Base-by-base conservation (phyloP, 331 rosid species). In the Spiraea crenata region DNA sequence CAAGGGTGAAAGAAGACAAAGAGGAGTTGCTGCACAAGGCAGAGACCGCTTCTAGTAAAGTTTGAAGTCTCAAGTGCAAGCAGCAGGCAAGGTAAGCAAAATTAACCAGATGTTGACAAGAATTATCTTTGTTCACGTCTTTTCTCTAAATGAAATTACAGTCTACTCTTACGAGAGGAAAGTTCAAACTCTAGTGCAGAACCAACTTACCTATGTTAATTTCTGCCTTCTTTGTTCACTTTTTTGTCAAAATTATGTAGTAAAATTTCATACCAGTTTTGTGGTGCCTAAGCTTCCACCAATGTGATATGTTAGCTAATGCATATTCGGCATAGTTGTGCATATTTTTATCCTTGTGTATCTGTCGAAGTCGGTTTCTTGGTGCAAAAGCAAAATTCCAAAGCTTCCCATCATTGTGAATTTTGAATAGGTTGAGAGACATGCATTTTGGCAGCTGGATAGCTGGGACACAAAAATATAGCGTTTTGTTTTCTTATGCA, bases 11-110 rank as follows among this genome's bases (percentile, higher is more conserved):
- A 35, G 71, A 61, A 72, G 69, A 76, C 72, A 79, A 76, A 50
- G 59, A 71, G 47, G 61, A 77, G 63, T 46, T 49, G 55, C 40
- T 44, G 71, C 69, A 68, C 31, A 76, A 71, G 52, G 91, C 88
- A 31, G 83, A 82, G 34, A 90, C 83, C 69, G 90, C 84, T 70
- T 73, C 69, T 4, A 90, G 93, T 80, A 87, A 84, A 50, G 87
- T 82, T 68, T 87, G 70, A 76, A 63, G 44, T 46, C 20, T 69
- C 16, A 52, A 46, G 5, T 44, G 51, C 45, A 57, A 12, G 17
- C 62, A 5, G 41, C 8, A 20, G 9, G 14, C 5, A 63, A 42
- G 67, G 72, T 50, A 68, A 68, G 62, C 37, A 5, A 57, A 19
- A 31, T 10, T 17, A 54, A 54, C 40, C 11, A 31, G 41, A 71